phyloP scores from a whole-genome alignment of 192 early-diverging fungal species.

The Rhizophagus prolifer region DNA sequence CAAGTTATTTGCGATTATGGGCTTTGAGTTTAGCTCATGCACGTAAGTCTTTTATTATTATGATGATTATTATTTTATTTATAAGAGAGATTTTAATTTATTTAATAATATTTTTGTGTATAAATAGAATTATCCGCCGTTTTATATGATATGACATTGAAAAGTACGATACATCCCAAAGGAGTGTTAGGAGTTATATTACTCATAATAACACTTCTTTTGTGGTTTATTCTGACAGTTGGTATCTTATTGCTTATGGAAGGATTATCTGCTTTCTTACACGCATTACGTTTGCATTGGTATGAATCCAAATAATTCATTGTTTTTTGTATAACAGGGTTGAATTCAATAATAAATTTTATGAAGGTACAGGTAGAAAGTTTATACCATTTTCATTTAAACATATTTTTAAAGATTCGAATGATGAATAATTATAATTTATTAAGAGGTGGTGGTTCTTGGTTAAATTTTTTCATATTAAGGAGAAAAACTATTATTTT shows the following conservation, averaged over 20 bases:
- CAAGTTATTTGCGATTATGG: slow-evolving; percentile 98
- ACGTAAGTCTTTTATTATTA: slow-evolving; percentile 51
- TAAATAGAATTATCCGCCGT: slow-evolving; percentile 88
- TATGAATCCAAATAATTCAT: not conserved
- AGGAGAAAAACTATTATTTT: too few species aligned
- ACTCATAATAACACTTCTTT: slow-evolving; percentile 73
- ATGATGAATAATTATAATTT: slow-evolving; percentile 23
- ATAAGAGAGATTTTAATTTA: not conserved
- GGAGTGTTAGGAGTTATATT: slow-evolving; percentile 63
- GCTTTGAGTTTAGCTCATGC: slow-evolving; percentile 97
- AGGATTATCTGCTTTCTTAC: slow-evolving; percentile 91
- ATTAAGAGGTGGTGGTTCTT: not conserved
- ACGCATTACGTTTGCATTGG: slow-evolving; percentile 96
- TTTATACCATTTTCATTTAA: slow-evolving; percentile 92
- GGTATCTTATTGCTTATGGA: slow-evolving; percentile 86
- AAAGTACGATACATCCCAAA: slow-evolving; percentile 49
- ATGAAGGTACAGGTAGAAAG: slow-evolving; percentile 83
- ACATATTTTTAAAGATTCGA: slow-evolving; percentile 36
- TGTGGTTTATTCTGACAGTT: slow-evolving; percentile 90
- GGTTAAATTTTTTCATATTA: too few species aligned
- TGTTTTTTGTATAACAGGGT: slow-evolving; percentile 83
- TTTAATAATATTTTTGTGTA: not conserved
- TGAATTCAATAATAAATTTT: slow-evolving; percentile 99
- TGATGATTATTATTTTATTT: not conserved
- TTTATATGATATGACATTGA: slow-evolving; percentile 90